Base-by-base conservation (phyloP, 305 asterid genomes). In the Salvia sclarea region DNA sequence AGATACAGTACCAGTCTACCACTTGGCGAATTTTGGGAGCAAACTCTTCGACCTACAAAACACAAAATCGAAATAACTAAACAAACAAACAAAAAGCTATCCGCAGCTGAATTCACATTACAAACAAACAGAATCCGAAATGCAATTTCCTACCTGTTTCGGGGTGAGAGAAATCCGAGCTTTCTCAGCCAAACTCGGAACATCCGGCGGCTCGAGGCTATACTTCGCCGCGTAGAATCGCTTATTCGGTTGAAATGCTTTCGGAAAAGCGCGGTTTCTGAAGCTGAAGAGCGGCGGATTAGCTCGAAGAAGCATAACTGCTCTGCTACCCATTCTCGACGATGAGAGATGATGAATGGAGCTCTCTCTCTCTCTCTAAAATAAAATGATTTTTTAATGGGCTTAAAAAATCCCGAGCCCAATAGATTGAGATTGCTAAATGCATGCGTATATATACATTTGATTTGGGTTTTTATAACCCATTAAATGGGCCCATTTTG, bases 111-210 rank as follows among this genome's bases (percentile, higher is more conserved):
- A 61, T 18, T 35, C 1, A 3, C 22, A 18, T n/a, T 8, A 6
- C 16, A 18, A 6, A 6, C 1, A 25, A 70, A 12, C 0, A 30
- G 22, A 18, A 20, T 22, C 18, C n/a, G 25, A 37, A 72, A 57
- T 35, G 70, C 44, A 38, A 24, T 64, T 20, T 20, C 30, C 30
- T 71, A 75, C 91, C 73, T 91, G 82, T 41, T 79, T 68, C 3
- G 86, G 78, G 16, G 88, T 79, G 66, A 94, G 86, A 59, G 95
- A 91, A 77, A 94, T 94, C 43, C 96, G 91, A 77, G 99, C 97
- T 14, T 96, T 86, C 79, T 86, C 83, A 33, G 97, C 96, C 69
- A 94, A 77, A 52, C 80, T 86, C 41, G 81, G 43, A 35, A 93
- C 92, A 73, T 88, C 78, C 5, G 94, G 95, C 25, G 90, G 86